These are phyloP conservation scores for Emergomyces orientalis DNA, from an alignment of 2,329 filamentous ascomycete genomes.

Conservation along the genomic window DNA sequence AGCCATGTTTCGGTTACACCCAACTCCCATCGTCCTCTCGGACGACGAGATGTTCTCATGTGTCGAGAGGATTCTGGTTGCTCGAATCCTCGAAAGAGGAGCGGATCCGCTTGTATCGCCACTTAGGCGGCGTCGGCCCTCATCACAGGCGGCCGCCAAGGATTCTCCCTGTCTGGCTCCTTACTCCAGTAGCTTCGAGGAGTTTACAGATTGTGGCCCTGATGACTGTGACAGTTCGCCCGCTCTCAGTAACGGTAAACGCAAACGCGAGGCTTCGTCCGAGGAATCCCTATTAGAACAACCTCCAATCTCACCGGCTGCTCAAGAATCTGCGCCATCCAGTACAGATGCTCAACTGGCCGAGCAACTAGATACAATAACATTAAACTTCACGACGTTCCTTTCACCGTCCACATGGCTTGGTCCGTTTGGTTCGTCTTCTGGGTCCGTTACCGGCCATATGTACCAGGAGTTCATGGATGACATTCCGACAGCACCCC, in stretches of 20 bases:
- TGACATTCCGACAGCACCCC: neutral
- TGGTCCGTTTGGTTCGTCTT: neutral
- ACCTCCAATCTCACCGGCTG: neutral
- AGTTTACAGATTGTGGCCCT: neutral
- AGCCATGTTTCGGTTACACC: constrained; percentile 17
- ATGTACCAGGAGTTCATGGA: neutral
- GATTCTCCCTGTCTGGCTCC: neutral
- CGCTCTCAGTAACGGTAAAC: neutral
- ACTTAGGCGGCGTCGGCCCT: constrained; percentile 7
- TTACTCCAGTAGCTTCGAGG: constrained; percentile 1
- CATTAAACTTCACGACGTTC: constrained; percentile 1
- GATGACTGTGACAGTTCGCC: neutral
- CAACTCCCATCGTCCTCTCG: constrained; percentile 16
- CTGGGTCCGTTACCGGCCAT: neutral
- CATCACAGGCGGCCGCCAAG: neutral
- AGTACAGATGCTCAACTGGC: neutral
- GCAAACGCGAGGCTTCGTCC: neutral
- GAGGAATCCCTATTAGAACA: neutral
- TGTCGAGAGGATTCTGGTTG: constrained; percentile 9
- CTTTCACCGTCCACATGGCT: constrained; percentile 2
- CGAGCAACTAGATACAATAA: neutral
- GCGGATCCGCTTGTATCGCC: neutral
- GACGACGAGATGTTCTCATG: constrained; percentile 12
- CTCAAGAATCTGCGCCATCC: too few relatives aligned
- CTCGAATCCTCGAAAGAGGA: constrained; percentile 1